Evolutionary conservation across 2,329 filamentous ascomycete species (phyloP).

Genomic region (Acarospora socialis): DNA sequence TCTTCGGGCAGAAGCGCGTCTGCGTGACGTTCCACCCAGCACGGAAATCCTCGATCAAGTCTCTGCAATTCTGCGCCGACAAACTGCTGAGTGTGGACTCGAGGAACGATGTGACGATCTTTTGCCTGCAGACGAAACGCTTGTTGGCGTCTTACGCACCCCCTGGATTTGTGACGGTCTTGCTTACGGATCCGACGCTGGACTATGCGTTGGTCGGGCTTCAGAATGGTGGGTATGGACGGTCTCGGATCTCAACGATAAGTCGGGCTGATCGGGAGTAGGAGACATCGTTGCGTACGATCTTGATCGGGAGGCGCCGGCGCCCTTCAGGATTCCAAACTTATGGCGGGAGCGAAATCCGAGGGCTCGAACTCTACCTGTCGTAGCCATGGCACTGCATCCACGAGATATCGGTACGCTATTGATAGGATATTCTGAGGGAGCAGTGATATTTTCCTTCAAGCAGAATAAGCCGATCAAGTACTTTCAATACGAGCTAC

Average conservation of each 20-base stretch:
- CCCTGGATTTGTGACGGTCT: constrained; percentile 57
- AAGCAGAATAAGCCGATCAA: constrained; percentile 71
- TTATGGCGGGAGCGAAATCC: constrained; percentile 67
- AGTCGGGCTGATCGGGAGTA: constrained; percentile 12
- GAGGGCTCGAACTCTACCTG: constrained; percentile 45
- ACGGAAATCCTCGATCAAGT: constrained; percentile 58
- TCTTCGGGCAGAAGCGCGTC: constrained; percentile 73
- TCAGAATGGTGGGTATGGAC: constrained; percentile 42
- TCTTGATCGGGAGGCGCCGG: constrained; percentile 63
- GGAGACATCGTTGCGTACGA: constrained; percentile 87
- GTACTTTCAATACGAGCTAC: constrained; percentile 72
- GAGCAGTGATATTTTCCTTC: constrained; percentile 83
- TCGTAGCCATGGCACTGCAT: constrained; percentile 73
- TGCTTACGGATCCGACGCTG: constrained; percentile 76
- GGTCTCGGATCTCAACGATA: not conserved
- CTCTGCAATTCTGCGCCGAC: constrained; percentile 72
- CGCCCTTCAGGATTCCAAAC: constrained; percentile 71
- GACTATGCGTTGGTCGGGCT: constrained; percentile 86
- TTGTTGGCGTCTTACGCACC: constrained; percentile 57
- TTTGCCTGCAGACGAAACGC: constrained; percentile 58
- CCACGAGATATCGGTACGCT: constrained; percentile 85
- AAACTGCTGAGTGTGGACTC: constrained; percentile 73
- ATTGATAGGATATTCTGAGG: constrained; percentile 78
- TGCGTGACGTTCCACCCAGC: constrained; percentile 58
- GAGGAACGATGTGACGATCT: constrained; percentile 73